Base-by-base conservation (phyloP, 1,284 basidiomycete species). In the Mixia osmundae region DNA sequence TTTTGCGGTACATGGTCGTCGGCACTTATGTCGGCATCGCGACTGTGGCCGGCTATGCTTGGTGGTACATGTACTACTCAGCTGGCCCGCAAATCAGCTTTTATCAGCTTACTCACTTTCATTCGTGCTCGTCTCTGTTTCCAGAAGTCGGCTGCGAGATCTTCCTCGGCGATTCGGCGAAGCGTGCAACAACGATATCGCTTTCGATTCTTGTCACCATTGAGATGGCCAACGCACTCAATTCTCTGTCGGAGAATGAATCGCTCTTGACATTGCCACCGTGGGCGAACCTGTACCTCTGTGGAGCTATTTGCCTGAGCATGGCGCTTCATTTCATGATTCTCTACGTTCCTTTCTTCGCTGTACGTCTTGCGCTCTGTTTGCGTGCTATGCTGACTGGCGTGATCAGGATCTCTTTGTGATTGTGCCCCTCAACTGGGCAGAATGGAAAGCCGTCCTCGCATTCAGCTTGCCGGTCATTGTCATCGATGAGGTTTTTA, bases 191-290 rank as follows among this genome's bases (percentile, higher is more conserved):
- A 37, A 97, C 91, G 16, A 83, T 95, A 64, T 85, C 79, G 45
- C 63, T 97, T 27, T 89, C 83, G 18, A 89, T 91, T 49, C 66
- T 91, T 37, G 85, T 91, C 35, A 61, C 65, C n/a, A 66, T 97
- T 38, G 91, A 97, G 61, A 97, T 97, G 91, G 85, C 94, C 63
- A 97, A 97, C 61, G 89, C 89, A 15, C 83, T 91, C 71, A 43
- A 43, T 25, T 94, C 87, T 37, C 65, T 97, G 25, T 85, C 78
- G n/a, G 91, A 97, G 61, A 91, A 91, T 55, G 89, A 95, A 61
- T 82, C 76, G 44, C 58, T 97, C 45, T 59, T 97, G 33, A 68
- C 68, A 15, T 64, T 95, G 30, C 85, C 89, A 2, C 59, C 91
- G 12, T 91, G 87, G 83, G 75, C 73, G 56, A 97, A 97, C 56